Conservation (phyloP, 257 asterid genomes). For the Lithospermum erythrorhizon region DNA sequence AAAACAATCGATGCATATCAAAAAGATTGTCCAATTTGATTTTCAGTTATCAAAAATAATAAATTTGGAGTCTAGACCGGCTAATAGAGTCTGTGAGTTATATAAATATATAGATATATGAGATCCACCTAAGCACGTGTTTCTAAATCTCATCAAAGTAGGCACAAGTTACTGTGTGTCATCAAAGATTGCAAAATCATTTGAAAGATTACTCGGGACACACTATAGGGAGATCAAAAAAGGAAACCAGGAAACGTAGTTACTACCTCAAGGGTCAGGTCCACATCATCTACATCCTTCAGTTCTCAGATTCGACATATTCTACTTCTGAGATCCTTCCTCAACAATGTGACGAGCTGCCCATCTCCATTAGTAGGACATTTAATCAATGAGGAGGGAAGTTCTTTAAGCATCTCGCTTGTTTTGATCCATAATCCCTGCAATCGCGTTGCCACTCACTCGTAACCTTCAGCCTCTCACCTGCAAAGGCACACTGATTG, state of each 20-base stretch:
- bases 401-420: slow-evolving; percentile 31
- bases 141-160: background rate
- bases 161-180: background rate
- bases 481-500: slow-evolving; percentile 29
- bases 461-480: slow-evolving; percentile 31
- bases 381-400: slow-evolving; percentile 18
- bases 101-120: background rate
- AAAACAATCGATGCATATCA: too few species aligned
- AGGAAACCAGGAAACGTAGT: slow-evolving; percentile 3
- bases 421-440: slow-evolving; percentile 26
- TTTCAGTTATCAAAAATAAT: too few species aligned
- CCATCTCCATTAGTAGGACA: slow-evolving; percentile 22
- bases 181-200: background rate
- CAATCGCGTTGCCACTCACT: slow-evolving; percentile 40
- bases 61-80: slow-evolving; percentile 64
- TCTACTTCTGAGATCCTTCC: slow-evolving; percentile 53
- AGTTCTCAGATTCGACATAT: slow-evolving; percentile 70
- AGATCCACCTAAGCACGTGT: background rate
- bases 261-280: slow-evolving; percentile 45
- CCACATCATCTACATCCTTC: slow-evolving; percentile 63
- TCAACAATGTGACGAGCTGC: slow-evolving; percentile 31
- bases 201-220: background rate
- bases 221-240: slow-evolving; percentile 2
- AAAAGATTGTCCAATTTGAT: too few species aligned
- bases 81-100: slow-evolving; percentile 45